Evolutionary conservation across 2,329 filamentous ascomycete species (phyloP).

Genomic region (Emmonsiellopsis sp.): DNA sequence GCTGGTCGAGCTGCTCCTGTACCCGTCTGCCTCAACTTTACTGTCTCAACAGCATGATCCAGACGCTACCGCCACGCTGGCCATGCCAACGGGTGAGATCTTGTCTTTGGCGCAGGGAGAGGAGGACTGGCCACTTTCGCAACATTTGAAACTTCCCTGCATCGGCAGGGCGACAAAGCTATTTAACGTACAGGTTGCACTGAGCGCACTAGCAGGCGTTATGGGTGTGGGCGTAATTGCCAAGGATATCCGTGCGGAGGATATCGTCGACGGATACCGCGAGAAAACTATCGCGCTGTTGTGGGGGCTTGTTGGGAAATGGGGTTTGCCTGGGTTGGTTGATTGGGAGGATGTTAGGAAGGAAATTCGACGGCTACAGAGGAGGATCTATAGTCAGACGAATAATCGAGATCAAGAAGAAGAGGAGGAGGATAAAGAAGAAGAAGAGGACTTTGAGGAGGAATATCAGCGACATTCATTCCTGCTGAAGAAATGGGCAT

Average conservation of each 20-base stretch:
- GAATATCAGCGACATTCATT: conserved; percentile 21
- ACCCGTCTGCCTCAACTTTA: conserved; percentile 25
- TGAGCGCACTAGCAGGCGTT: conserved; percentile 42
- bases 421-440: conserved; percentile 14
- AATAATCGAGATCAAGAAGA: conserved; percentile 14
- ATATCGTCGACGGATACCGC: conserved; percentile 55
- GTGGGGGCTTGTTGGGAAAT: conserved; percentile 50
- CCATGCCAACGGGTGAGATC: conserved; percentile 36
- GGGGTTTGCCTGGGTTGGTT: conserved; percentile 45
- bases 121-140: conserved; percentile 41
- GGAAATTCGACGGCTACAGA: conserved; percentile 40
- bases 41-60: conserved; percentile 13
- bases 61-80: conserved; percentile 35
- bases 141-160: conserved; percentile 50
- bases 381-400: conserved; percentile 13
- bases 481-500: conserved; percentile 49
- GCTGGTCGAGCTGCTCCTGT: conserved; percentile 49
- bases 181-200: conserved; percentile 50
- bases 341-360: conserved; percentile 45
- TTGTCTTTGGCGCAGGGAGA: conserved; percentile 27
- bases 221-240: conserved; percentile 32
- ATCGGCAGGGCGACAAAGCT: conserved; percentile 46
- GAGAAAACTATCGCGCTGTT: conserved; percentile 54
- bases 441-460: conserved; percentile 22
- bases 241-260: conserved; percentile 41